phyloP scores from a whole-genome alignment of 1,284 basidiomycete species.

The Trichosporon coremiiforme region DNA sequence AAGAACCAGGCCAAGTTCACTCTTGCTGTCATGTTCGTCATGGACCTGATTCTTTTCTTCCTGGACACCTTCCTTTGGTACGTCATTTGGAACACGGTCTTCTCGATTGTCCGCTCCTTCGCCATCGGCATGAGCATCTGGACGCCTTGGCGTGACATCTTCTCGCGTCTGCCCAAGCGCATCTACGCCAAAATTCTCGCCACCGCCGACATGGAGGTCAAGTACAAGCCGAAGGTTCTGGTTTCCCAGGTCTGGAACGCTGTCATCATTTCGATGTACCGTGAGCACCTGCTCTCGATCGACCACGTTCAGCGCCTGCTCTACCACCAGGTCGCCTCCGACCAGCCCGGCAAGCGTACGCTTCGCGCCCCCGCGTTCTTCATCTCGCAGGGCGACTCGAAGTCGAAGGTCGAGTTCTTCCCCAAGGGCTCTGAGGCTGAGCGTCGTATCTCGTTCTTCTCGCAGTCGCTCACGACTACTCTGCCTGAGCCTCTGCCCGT shows the following conservation, averaged over 20 bases:
- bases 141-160: constrained; percentile 97
- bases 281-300: constrained; percentile 92
- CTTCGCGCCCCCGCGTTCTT: constrained; percentile 92
- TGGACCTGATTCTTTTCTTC: constrained; percentile 94
- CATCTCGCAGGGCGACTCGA: constrained; percentile 82
- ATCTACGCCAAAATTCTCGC: constrained; percentile 92
- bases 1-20: constrained; percentile 88
- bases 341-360: constrained; percentile 78
- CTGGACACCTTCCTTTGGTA: constrained; percentile 96
- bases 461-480: constrained; percentile 85
- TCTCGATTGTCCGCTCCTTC: constrained; percentile 88
- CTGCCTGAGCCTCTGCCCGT: constrained; percentile 88
- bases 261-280: constrained; percentile 98
- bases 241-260: constrained; percentile 98
- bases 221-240: constrained; percentile 96
- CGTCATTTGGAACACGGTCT: constrained; percentile 92
- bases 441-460: constrained; percentile 93
- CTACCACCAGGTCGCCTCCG: constrained; percentile 88
- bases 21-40: constrained; percentile 91
- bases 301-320: constrained; percentile 92
- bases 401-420: constrained; percentile 84
- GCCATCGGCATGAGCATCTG: constrained; percentile 87
- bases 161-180: constrained; percentile 85
- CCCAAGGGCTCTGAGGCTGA: constrained; percentile 88
- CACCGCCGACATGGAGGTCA: constrained; percentile 88